Conservation (phyloP, 1,284 basidiomycete species). For the Ceratobasidium sp. region DNA sequence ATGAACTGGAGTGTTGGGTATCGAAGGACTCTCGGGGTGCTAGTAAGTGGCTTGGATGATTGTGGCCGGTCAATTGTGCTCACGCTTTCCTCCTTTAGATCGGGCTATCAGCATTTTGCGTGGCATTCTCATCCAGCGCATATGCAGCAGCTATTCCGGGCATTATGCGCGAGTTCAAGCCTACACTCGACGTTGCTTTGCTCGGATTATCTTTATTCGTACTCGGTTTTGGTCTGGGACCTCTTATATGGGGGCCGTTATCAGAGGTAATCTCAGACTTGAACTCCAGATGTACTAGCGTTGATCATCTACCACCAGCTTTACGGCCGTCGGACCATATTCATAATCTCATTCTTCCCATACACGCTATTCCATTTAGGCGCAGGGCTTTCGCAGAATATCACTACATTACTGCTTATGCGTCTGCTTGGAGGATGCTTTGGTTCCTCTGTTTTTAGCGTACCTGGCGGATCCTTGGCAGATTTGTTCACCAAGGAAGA, state of each 20-base stretch:
- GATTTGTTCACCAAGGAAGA: slow-evolving; percentile 33
- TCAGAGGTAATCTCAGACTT: slow-evolving; percentile 7
- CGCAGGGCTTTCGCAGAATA: slow-evolving; percentile 26
- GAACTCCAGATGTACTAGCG: neutral
- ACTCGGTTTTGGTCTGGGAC: slow-evolving; percentile 32
- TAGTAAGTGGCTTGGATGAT: neutral
- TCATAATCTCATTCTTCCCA: slow-evolving; percentile 20
- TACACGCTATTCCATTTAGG: slow-evolving; percentile 35
- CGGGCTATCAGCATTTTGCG: slow-evolving; percentile 20
- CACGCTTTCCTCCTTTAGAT: neutral
- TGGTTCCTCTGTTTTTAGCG: slow-evolving; percentile 30
- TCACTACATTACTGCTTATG: slow-evolving; percentile 15
- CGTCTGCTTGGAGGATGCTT: slow-evolving; percentile 27
- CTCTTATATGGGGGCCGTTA: slow-evolving; percentile 34
- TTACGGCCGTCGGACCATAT: slow-evolving; percentile 18
- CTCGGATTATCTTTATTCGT: slow-evolving; percentile 29
- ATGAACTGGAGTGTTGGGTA: slow-evolving; percentile 22
- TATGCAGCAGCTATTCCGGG: slow-evolving; percentile 28
- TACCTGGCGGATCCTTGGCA: slow-evolving; percentile 14
- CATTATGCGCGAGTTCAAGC: slow-evolving; percentile 11
- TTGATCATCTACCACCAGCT: slow-evolving; percentile 12
- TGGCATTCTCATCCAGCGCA: slow-evolving; percentile 33
- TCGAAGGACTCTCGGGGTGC: neutral
- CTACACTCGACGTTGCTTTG: slow-evolving; percentile 15
- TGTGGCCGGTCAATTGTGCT: neutral